Evolutionary conservation across 495 filamentous ascomycete species (phyloP), one percentile per base, ranked within the genome.

Genomic region (Neurospora sp.): DNA sequence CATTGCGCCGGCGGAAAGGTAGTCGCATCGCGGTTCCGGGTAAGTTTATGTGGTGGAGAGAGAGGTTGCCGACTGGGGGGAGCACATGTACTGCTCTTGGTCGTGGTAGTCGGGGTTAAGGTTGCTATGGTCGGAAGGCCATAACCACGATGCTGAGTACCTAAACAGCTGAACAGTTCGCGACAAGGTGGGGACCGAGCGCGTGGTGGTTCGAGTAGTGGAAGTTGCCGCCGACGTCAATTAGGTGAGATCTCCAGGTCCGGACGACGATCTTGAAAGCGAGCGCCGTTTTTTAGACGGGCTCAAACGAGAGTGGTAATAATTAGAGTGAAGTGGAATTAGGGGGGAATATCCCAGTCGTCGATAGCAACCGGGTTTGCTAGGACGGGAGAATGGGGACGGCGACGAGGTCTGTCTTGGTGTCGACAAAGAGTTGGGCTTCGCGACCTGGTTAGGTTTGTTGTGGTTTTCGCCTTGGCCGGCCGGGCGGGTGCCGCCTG

Each of bases 11-110:
- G 70, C 76, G 72, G 16, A 79, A 78, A 40, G 80, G 76, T 77
- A 82, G 76, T 76, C 81, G 82, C 85, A 86, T 86, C 78, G 78
- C 76, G 79, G 38, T 71, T 70, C 54, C 69, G 73, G 72, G 49
- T 70, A 69, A 72, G 71, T 66, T 38, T 72, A 18, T 18, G 54
- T 66, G 27, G 31, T 18, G 1, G 54, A 20, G 69, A 69, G 10
- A 62, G 39, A 37, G 69, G 74, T 72, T 76, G 74, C 74, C 23
- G 73, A 77, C 69, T 72, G 69, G 54, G 27, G 71, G 71, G 79
- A 78, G 74, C 70, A 74, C 54, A 70, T 49, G 40, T 42, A 60
- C 14, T 76, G 74, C 74, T 77, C 77, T 60, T 69, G 72, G 74
- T 77, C 70, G 71, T 74, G 66, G 6, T 37, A 72, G 71, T 73